Evolutionary conservation across 2,329 filamentous ascomycete genomes (phyloP), one percentile per base, ranked within the genome.

Genomic region (Ceratocystis cubensis): DNA sequence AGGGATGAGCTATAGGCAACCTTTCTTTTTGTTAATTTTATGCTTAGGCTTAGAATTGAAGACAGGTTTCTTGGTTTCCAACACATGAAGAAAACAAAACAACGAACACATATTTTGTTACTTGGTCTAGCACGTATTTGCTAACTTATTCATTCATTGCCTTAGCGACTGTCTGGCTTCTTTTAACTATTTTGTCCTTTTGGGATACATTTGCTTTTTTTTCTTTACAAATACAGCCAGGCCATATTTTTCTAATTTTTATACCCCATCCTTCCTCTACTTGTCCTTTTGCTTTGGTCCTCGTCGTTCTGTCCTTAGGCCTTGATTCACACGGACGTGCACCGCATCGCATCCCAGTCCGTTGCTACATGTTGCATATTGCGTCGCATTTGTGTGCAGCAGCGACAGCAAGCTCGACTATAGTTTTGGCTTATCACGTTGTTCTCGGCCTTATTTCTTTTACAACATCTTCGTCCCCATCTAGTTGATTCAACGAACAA

Each of bases 91-190:
- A 15, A 53, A 53, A 53, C 48, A 53, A 28, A 53, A 25, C 48
- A 53, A 53, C 48, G 48, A 53, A 53, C 56, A 59, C 56, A 59
- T 59, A 37, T 37, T 59, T 59, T 33, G 56, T 59, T 33, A n/a
- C 30, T 15, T 28, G 17, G n/a, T 53, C 17, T 59, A 30, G 56
- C 56, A 30, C 56, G 10, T 25, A 25, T 53, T 59, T 59, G 15
- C 28, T 59, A 8, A 8, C 4, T 57, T 25, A 59, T 53, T 50
- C 48, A 50, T 50, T 15, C 48, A 53, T 53, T 53, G 28, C 30
- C 56, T 37, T 59, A 37, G 28, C 56, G 56, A 59, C 30, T 59
- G 25, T 59, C 28, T 59, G 56, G 56, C 56, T 59, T 59, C 56
- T 59, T 59, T 30, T 30, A n/a, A 20, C 4, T 17, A 59, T 59